Evolutionary conservation across 2,329 filamentous ascomycete species (phyloP).

Genomic region (Beauveria medogensis): DNA sequence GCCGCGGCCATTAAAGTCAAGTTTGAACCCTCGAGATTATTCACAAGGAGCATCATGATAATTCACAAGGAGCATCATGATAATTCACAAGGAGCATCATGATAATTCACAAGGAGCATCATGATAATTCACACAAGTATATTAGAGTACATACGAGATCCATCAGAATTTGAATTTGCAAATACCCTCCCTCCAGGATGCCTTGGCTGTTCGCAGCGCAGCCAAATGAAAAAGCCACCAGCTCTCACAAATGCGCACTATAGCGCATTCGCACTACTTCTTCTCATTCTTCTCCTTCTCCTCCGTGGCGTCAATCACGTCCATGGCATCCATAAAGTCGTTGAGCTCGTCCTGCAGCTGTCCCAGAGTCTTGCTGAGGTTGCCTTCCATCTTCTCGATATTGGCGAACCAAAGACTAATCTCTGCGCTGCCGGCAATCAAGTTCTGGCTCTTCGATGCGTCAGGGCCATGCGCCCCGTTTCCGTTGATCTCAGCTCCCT

Average conservation of each 20-base stretch:
- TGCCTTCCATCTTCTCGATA: conserved; percentile 16
- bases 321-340: conserved; percentile 14
- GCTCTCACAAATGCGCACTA: not conserved
- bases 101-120: not conserved
- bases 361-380: conserved; percentile 14
- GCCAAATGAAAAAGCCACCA: not conserved
- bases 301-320: conserved; percentile 4
- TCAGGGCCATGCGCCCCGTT: not conserved
- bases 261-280: not conserved
- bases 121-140: not conserved
- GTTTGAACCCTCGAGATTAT: not conserved
- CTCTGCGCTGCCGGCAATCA: conserved; percentile 20
- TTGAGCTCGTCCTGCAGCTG: conserved; percentile 16
- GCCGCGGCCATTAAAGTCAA: no score
- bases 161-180: not conserved
- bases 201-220: not conserved
- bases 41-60: not conserved
- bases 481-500: conserved; percentile 10
- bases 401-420: conserved; percentile 17
- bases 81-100: not conserved
- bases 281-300: not conserved
- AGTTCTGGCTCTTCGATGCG: no score
- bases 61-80: not conserved
- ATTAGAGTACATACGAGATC: not conserved
- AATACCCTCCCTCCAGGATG: not conserved